These are phyloP conservation scores for Neonectria faginata DNA, from an alignment of 2,329 filamentous ascomycete genomes.

Conservation along the genomic window DNA sequence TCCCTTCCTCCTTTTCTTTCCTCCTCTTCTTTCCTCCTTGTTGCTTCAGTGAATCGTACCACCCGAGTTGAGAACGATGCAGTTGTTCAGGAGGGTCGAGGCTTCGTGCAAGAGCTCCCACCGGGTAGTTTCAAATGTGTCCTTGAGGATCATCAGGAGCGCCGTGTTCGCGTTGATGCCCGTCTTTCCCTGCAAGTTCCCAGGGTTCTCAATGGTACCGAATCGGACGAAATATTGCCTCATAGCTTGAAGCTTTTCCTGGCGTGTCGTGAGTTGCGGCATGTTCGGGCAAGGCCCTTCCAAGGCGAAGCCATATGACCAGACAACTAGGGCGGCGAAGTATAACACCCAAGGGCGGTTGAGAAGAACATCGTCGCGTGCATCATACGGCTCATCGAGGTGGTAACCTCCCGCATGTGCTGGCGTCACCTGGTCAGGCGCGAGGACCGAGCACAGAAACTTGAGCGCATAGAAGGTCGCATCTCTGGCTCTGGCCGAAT, in stretches of 20 bases:
- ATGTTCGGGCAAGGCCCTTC: conserved; percentile 77
- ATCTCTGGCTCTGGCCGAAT: conserved; percentile 86
- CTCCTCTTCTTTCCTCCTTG: background rate
- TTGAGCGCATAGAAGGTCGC: conserved; percentile 92
- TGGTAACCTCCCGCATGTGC: conserved; percentile 55
- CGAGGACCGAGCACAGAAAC: conserved; percentile 86
- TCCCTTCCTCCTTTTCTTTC: background rate
- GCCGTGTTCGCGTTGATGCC: conserved; percentile 88
- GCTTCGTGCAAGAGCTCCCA: conserved; percentile 96
- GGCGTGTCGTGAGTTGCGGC: conserved; percentile 66
- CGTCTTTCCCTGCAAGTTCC: conserved; percentile 77
- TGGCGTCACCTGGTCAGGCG: conserved; percentile 60
- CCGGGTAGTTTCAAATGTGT: conserved; percentile 83
- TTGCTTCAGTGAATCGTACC: conserved; percentile 42
- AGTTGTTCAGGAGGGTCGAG: conserved; percentile 81
- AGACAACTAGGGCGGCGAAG: conserved; percentile 90
- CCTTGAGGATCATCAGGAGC: conserved; percentile 82
- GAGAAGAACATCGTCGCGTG: conserved; percentile 87
- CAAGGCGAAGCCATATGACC: conserved; percentile 92
- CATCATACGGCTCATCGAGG: conserved; percentile 73
- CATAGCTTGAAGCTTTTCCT: conserved; percentile 82
- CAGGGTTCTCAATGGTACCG: conserved; percentile 77
- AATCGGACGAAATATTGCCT: conserved; percentile 79
- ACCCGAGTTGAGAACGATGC: conserved; percentile 65
- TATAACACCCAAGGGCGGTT: conserved; percentile 97